Conservation (phyloP, 495 filamentous ascomycete genomes). For the Penicillium lividum region DNA sequence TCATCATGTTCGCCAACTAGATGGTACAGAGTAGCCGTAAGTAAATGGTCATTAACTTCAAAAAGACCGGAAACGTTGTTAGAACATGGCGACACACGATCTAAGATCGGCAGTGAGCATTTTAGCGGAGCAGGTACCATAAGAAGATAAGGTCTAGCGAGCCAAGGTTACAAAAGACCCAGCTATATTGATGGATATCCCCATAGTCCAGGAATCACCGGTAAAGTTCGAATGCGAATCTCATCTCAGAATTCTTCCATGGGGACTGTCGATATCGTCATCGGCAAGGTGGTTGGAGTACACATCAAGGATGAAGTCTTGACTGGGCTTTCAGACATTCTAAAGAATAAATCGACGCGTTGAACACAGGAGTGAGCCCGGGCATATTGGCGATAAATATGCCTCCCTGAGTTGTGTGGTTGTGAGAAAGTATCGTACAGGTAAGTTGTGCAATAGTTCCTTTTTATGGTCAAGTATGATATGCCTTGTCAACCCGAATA, state of each 20-base stretch:
- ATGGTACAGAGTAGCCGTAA: constrained; percentile 36
- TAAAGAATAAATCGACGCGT: constrained; percentile 44
- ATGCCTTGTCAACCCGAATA: no score
- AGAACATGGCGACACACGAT: constrained; percentile 58
- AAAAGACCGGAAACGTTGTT: constrained; percentile 56
- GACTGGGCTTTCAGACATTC: constrained; percentile 53
- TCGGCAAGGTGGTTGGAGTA: constrained; percentile 56
- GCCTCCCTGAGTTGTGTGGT: constrained; percentile 33
- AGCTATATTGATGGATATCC: constrained; percentile 37
- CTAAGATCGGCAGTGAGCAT: constrained; percentile 54
- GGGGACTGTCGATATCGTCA: constrained; percentile 55
- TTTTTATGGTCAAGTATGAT: no score
- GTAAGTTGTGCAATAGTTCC: no score
- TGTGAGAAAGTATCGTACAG: no score
- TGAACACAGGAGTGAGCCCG: no score
- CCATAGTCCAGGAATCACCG: constrained; percentile 54
- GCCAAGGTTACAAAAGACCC: constrained; percentile 49
- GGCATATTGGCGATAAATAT: no score
- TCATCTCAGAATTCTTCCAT: constrained; percentile 55
- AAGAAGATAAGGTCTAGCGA: constrained; percentile 54
- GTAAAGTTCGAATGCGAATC: constrained; percentile 59
- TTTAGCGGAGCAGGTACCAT: constrained; percentile 43
- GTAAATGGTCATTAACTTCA: constrained; percentile 55
- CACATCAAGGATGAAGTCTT: constrained; percentile 55
- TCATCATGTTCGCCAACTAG: constrained; percentile 53